Base-by-base conservation (phyloP, 805 yeast genomes). In the Priceomyces medius region DNA sequence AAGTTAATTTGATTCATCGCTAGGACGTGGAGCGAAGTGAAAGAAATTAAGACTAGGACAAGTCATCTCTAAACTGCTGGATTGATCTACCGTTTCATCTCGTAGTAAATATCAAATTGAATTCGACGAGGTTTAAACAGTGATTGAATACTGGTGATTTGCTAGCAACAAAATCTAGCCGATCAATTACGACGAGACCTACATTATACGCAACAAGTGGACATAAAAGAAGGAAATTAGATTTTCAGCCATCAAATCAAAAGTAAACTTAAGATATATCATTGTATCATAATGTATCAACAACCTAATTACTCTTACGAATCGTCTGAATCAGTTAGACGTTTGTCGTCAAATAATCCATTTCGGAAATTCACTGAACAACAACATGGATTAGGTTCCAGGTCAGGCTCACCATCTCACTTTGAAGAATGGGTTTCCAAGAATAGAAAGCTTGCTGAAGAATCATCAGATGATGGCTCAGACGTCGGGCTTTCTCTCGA, bases 321-420 rank as follows among this genome's bases (percentile, higher is more conserved):
- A 24, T 66, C 73, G 10, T 46, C 59, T 17, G 69, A 64, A 35
- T 61, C 69, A 33, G 49, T 63, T 31, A 59, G 77, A 50, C 58
- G 80, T 47, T 61, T 81, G 40, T 82, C 89, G 5, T 68, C 81
- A 2, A 81, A 81, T 58, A 85, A 85, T 51, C 91, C 91, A n/a
- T 85, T 85, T 60, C 74, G 91, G 54, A 28, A 32, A 35, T 14
- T 27, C 20, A 37, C 42, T 26, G 31, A 34, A 20, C 27, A 43
- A 32, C 43, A 43, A 34, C 51, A 38, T 10, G 27, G 35, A n/a
- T 37, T 53, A 6, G 37, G 56, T n/a, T 58, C 64, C 23, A 38
- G 54, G 21, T 47, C 44, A 28, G 56, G 47, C 29, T 49, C 60
- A 34, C 50, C 58, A 40, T 44, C 65, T 31, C 64, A 61, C 44